These are phyloP conservation scores for Dysphania ambrosioides DNA, from an alignment of 148 eudicot genomes.

Conservation along the genomic window DNA sequence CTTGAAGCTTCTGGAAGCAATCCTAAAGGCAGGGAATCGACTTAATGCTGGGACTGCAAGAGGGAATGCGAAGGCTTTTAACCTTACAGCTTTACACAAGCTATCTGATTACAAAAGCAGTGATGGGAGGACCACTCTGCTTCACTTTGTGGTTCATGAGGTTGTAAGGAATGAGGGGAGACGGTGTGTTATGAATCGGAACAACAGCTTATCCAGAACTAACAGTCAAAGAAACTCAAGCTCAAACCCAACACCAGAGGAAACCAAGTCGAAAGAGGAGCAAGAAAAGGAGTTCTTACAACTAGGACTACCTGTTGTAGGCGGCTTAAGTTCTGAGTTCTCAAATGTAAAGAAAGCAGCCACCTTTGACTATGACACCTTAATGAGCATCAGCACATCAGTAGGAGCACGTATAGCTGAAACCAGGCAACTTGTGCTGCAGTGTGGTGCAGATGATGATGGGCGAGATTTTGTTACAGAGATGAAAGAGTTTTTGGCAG, in stretches of 20 bases:
- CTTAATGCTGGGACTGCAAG: constrained; percentile 83
- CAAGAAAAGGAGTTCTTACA: constrained; percentile 58
- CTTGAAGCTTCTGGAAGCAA: constrained; percentile 79
- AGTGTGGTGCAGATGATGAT: constrained; percentile 37
- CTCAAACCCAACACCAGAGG: constrained; percentile 12
- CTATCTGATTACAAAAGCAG: constrained; percentile 81
- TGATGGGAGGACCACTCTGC: constrained; percentile 78
- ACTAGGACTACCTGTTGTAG: constrained; percentile 79
- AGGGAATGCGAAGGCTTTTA: constrained; percentile 89
- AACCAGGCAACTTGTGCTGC: constrained; percentile 37
- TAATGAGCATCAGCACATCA: constrained; percentile 32
- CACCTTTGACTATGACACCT: constrained; percentile 46
- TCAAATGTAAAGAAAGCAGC: constrained; percentile 73
- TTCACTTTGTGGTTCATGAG: constrained; percentile 82
- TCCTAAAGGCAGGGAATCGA: constrained; percentile 85
- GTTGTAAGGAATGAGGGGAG: constrained; percentile 89
- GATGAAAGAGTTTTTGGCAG: constrained; percentile 56
- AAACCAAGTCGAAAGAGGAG: constrained; percentile 44
- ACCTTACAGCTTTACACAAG: constrained; percentile 59
- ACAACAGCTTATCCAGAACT: constrained; percentile 33
- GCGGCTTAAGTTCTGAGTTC: constrained; percentile 71
- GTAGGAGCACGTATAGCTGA: constrained; percentile 37
- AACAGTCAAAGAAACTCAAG: constrained; percentile 29
- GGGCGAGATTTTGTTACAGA: constrained; percentile 43
- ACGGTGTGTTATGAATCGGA: constrained; percentile 49